phyloP scores from a whole-genome alignment of 495 filamentous ascomycete species.

The Daldinia caldariorum region DNA sequence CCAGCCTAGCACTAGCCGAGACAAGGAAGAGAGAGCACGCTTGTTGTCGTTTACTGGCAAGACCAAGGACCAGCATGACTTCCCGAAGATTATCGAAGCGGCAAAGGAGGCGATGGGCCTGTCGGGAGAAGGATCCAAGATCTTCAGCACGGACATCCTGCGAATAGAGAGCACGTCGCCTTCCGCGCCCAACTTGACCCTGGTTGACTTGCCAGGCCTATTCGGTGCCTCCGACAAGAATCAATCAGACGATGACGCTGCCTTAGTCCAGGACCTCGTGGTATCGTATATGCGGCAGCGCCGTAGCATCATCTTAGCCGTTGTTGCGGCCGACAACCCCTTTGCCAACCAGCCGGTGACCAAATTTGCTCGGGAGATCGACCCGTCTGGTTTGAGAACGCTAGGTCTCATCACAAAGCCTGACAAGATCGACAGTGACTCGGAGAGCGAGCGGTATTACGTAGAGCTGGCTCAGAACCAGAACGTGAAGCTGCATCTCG shows the following conservation, averaged over 20 bases:
- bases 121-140: slow-evolving; percentile 34
- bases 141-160: slow-evolving; percentile 59
- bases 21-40: slow-evolving; percentile 43
- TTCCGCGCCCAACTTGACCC: slow-evolving; percentile 58
- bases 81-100: slow-evolving; percentile 56
- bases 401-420: slow-evolving; percentile 64
- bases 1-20: slow-evolving; percentile 47
- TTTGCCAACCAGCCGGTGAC: slow-evolving; percentile 61
- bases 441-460: slow-evolving; percentile 54
- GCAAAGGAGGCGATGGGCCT: slow-evolving; percentile 57
- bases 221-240: slow-evolving; percentile 57
- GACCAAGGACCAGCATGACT: slow-evolving; percentile 45
- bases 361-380: slow-evolving; percentile 52
- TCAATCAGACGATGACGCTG: slow-evolving; percentile 53
- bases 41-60: slow-evolving; percentile 50
- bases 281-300: slow-evolving; percentile 58
- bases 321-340: slow-evolving; percentile 62
- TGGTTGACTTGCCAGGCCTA: slow-evolving; percentile 67
- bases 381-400: slow-evolving; percentile 56
- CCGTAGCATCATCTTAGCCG: slow-evolving; percentile 62
- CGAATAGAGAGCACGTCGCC: slow-evolving; percentile 64
- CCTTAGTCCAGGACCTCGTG: slow-evolving; percentile 57
- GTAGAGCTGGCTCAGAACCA: slow-evolving; percentile 57
- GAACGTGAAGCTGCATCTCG: slow-evolving; percentile 56
- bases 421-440: slow-evolving; percentile 54